These are phyloP conservation scores for Mycena filopes DNA, from an alignment of 768 basidiomycete genomes.

Conservation along the genomic window DNA sequence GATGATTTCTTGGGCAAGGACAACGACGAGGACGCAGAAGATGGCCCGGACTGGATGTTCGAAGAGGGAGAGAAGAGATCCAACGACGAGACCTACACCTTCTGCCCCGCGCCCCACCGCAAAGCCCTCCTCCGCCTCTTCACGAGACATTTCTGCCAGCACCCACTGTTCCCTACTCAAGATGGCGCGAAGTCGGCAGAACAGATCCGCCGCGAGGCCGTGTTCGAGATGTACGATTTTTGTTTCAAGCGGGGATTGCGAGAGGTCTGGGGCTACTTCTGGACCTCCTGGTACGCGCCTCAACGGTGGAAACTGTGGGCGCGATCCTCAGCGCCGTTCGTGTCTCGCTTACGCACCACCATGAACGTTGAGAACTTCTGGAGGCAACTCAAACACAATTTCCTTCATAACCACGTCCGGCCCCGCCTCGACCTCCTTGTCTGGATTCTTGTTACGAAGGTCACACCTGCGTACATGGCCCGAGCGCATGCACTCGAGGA, in stretches of 20 bases:
- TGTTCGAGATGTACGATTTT: constrained; percentile 40
- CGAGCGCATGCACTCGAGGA: constrained; percentile 29
- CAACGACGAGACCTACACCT: constrained; percentile 35
- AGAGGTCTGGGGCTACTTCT: constrained; percentile 41
- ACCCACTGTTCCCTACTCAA: constrained; percentile 33
- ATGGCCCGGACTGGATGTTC: constrained; percentile 41
- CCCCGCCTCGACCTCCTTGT: constrained; percentile 38
- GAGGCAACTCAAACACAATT: constrained; percentile 34
- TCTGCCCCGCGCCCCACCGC: constrained; percentile 44
- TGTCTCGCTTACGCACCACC: constrained; percentile 35
- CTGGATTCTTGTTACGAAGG: constrained; percentile 41
- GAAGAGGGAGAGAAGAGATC: constrained; percentile 38
- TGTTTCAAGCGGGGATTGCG: constrained; percentile 28
- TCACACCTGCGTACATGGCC: constrained; percentile 37
- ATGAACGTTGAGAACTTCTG: constrained; percentile 30
- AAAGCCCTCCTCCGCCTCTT: constrained; percentile 34
- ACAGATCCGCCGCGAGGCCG: constrained; percentile 31
- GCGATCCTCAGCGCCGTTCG: constrained; percentile 10
- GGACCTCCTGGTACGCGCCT: constrained; percentile 37
- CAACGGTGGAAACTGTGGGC: constrained; percentile 37
- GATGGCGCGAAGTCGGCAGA: constrained; percentile 24
- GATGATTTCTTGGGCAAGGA: background rate
- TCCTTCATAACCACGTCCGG: constrained; percentile 30
- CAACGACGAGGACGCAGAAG: background rate
- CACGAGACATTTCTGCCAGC: constrained; percentile 40